Evolutionary conservation across 352 stramenopile genomes (phyloP).

Genomic region (Saprolegnia diclina): DNA sequence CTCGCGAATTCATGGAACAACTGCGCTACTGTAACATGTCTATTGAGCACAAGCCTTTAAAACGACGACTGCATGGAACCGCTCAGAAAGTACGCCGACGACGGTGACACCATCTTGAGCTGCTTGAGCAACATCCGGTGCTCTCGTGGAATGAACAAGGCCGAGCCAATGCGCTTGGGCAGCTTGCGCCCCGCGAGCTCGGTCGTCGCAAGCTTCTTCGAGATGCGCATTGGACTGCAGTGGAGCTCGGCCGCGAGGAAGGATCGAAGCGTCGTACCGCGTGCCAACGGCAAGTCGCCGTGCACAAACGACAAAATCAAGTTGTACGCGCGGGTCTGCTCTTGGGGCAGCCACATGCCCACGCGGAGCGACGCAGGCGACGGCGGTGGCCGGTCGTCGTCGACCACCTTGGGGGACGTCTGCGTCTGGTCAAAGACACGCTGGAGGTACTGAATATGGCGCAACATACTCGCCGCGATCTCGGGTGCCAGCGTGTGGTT

Average conservation of each 20-base stretch:
- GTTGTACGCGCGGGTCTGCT: neutral
- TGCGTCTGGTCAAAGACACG: neutral
- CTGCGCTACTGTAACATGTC: neutral
- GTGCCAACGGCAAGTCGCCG: constrained; percentile 45
- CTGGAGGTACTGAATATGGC: constrained; percentile 6
- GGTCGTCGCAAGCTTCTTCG: constrained; percentile 50
- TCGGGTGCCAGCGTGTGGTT: neutral
- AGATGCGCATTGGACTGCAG: constrained; percentile 74
- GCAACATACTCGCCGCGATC: neutral
- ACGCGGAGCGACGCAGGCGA: neutral
- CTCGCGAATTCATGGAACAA: no score
- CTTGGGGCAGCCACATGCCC: constrained; percentile 12
- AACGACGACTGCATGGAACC: neutral
- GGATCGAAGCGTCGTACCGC: constrained; percentile 62
- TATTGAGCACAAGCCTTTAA: neutral
- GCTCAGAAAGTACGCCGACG: neutral
- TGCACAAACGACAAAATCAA: neutral
- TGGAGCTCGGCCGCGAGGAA: constrained; percentile 65
- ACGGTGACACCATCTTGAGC: constrained; percentile 4
- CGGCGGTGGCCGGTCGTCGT: neutral
- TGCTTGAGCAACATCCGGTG: constrained; percentile 2
- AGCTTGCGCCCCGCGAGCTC: constrained; percentile 4
- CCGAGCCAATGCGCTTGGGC: constrained; percentile 8
- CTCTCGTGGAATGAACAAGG: neutral
- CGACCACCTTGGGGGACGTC: neutral